A percentile compares a stretch with the other conserved stretches of the same genome.
Conservation (phyloP, 179 eudicot species). For the Corrigiola litoralis region DNA sequence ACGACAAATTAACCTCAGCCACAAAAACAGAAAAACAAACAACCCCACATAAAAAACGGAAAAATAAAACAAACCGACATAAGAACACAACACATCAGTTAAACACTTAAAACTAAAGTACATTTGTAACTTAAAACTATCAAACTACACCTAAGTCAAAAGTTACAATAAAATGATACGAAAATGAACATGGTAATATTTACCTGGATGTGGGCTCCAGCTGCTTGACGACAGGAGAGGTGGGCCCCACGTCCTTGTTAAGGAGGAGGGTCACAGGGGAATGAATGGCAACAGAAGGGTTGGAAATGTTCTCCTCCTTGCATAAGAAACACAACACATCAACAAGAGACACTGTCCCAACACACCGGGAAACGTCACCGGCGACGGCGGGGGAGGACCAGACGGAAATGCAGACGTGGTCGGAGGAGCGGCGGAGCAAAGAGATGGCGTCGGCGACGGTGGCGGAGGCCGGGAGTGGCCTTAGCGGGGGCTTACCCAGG, state of each 20-base stretch:
- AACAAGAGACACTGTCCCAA: constrained; percentile 54
- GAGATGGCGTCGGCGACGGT: constrained; percentile 55
- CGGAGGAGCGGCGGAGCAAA: constrained; percentile 46
- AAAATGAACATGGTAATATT: neutral
- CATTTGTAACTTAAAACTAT: no score
- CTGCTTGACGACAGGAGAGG: constrained; percentile 38
- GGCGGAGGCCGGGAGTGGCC: constrained; percentile 41
- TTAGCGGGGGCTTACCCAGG: constrained; percentile 72
- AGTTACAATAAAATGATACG: no score
- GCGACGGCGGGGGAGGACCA: constrained; percentile 29
- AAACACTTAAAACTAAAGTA: no score
- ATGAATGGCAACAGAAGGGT: constrained; percentile 43
- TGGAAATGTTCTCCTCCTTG: constrained; percentile 32
- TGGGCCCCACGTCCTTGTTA: constrained; percentile 23
- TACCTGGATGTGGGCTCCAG: constrained; percentile 65
- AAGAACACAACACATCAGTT: no score
- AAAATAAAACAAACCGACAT: no score
- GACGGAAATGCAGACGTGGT: constrained; percentile 47
- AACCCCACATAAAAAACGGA: no score
- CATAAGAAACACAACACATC: constrained; percentile 62
- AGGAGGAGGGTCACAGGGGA: constrained; percentile 44
- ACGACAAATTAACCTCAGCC: no score
- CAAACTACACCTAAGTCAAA: no score
- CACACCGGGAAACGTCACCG: constrained; percentile 31
- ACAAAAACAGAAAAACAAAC: no score